A percentile compares a stretch with the other conserved stretches of the same genome.
These are phyloP conservation scores for Candida succiphila DNA, from an alignment of 805 yeast genomes.

Conservation along the genomic window DNA sequence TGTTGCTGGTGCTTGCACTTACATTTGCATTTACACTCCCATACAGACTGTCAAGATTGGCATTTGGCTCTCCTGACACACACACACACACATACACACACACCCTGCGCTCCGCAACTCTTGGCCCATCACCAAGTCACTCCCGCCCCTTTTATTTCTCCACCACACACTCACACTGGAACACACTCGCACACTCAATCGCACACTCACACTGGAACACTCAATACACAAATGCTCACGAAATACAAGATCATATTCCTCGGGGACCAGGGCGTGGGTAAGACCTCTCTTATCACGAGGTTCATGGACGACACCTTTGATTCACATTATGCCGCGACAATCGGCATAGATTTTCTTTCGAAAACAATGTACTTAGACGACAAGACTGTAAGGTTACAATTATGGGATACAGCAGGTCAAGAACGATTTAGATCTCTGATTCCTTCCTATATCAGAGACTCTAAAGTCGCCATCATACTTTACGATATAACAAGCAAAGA, in stretches of 20 bases:
- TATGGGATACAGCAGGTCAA: conserved; percentile 98
- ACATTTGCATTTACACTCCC: no score
- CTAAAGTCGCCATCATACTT: conserved; percentile 94
- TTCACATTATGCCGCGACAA: conserved; percentile 92
- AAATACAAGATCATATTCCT: conserved; percentile 87
- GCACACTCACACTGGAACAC: no score
- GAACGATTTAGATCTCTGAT: conserved; percentile 91
- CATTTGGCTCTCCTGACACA: no score
- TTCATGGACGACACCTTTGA: conserved; percentile 98
- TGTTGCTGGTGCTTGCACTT: no score
- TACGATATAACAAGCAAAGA: conserved; percentile 86
- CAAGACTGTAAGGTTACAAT: conserved; percentile 85
- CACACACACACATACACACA: no score
- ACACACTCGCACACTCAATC: no score
- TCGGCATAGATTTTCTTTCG: conserved; percentile 91
- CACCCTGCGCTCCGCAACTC: no score
- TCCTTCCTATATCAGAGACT: conserved; percentile 92
- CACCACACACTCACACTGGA: no score
- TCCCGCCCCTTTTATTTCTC: no score
- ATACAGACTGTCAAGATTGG: no score
- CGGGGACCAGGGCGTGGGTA: conserved; percentile 98
- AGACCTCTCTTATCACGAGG: conserved; percentile 91
- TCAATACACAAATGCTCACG: conserved; percentile 39
- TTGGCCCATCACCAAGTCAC: no score
- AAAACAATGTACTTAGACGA: conserved; percentile 93